Evolutionary conservation across 805 yeast species (phyloP), one percentile per base, ranked within the genome.

Genomic region (Barnettozyma pratensis): DNA sequence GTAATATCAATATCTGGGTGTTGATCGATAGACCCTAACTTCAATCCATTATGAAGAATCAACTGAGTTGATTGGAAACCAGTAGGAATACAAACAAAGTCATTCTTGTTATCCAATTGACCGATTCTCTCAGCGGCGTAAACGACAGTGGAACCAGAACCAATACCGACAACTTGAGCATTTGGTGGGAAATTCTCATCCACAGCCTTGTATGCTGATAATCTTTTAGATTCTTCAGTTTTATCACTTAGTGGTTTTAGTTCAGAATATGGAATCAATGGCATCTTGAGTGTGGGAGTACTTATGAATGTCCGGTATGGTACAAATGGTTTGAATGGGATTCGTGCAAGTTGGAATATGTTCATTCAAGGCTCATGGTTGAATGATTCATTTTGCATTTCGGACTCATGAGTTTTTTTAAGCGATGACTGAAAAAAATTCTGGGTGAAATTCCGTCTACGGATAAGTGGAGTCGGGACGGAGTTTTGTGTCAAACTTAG

Each of bases 71-170:
- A 85, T 70, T 94, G 99, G 75, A 91, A 94, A 2, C 99, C 99
- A 1, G 99, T 94, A 44, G 99, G 96, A 41, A 94, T 81, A 68
- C 96, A 94, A 32, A 81, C 77, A 55, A 87, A 81, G 39, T 76
- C 64, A 28, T 63, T 58, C 60, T 84, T 79, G 42, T 71, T 68
- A 37, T 72, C 72, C 54, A 69, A 53, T 66, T 86, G 90, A 7
- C 96, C 96, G 48, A 94, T 77, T 61, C 97, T 76, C 67, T 94
- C 98, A 27, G 97, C 99, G 51, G 87, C 96, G 65, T 88, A 94
- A n/a, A 94, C 87, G 4, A 94, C 99, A 0, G 99, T 94, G 26
- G 96, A 85, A 1, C 99, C 99, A 27, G 97, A 88, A 10, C 99
- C 99, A 53, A 94, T 81, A 38, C 99, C 99, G 14, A 94, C 77